These are phyloP conservation scores for Tricholomella constricta DNA, from an alignment of 768 basidiomycete species.

Conservation along the genomic window DNA sequence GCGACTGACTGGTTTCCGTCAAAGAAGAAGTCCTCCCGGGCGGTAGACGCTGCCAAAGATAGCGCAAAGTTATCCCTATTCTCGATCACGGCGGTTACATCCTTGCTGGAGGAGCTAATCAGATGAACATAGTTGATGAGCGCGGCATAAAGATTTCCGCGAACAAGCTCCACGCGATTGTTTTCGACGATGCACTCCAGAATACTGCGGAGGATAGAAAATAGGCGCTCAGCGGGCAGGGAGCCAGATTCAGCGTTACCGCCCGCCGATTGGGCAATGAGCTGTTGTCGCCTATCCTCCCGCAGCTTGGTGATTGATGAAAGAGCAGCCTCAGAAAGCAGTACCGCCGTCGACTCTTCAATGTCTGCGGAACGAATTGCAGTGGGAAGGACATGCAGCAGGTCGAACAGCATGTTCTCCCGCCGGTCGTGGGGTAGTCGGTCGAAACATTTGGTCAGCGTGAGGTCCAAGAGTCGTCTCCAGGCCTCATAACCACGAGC, in stretches of 20 bases:
- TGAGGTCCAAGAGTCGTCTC: constrained; percentile 82
- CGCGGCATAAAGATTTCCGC: constrained; percentile 93
- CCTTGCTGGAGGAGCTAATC: constrained; percentile 41
- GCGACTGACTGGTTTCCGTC: constrained; percentile 39
- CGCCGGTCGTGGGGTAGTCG: constrained; percentile 79
- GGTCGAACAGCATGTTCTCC: constrained; percentile 88
- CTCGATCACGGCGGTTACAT: not conserved
- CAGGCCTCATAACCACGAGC: constrained; percentile 78
- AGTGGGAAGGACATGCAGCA: constrained; percentile 79
- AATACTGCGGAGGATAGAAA: constrained; percentile 69
- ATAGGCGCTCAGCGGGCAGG: constrained; percentile 79
- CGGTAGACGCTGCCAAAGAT: constrained; percentile 41
- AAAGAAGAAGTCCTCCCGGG: constrained; percentile 42
- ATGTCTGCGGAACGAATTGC: constrained; percentile 66
- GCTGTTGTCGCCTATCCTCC: constrained; percentile 74
- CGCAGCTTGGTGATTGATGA: constrained; percentile 88
- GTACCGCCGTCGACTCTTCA: constrained; percentile 72
- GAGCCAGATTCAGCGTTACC: constrained; percentile 65
- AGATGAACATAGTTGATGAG: constrained; percentile 89
- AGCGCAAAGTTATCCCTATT: constrained; percentile 14
- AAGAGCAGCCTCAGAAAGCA: constrained; percentile 81
- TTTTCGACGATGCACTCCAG: constrained; percentile 76
- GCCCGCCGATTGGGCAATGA: constrained; percentile 64
- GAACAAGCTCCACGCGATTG: constrained; percentile 80
- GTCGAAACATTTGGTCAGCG: constrained; percentile 83